Evolutionary conservation across 352 stramenopile species (phyloP), one percentile per base, ranked within the genome.

Genomic region (Globisporangium spiculum): DNA sequence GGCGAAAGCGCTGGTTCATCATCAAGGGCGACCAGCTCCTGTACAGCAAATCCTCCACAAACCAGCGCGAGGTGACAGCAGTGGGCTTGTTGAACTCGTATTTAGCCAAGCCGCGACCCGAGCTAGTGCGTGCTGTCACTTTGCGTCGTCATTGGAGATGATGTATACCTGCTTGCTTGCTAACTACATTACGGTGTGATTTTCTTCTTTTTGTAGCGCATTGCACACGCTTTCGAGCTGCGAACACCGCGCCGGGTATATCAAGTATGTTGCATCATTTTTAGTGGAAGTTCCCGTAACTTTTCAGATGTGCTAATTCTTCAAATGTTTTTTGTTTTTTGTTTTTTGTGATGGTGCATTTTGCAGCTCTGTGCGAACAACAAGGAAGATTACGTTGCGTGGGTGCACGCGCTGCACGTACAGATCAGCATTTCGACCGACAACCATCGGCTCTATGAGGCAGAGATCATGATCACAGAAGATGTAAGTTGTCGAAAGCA

Each of bases 1-100:
- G 88, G 88, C 81, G 86, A 46, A 90, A 89, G 70, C 85, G 88
- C 16, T 95, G 88, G 88, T 95, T 95, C 72, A 87, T 95, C 63
- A 77, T 95, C 63, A 94, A 93, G 76, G 86, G 89, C 57, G 86
- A 96, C 60, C 87, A 96, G 60, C 72, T 96, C 2, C 63, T 92
- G 52, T 96, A 96, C 68, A 94, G 88, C 73, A 96, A 96, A 68
- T 92, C 84, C 1, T 84, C 88, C 36, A 80, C 81, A 27, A 91
- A 96, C 65, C 88, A 92, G 67, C 84, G 86, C 30, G 88, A 96
- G 22, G 85, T 96, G 32, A 94, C 86, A 5, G 77, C 81, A 2
- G 91, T 96, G 63, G 92, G 86, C 72, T 75, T 96, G 38, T 71
- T 96, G 8, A 88, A 86, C 32, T 76, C 86, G 54, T 84, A 87